These are phyloP conservation scores for Wickerhamomyces silvicola DNA, from an alignment of 805 yeast species.

Conservation along the genomic window DNA sequence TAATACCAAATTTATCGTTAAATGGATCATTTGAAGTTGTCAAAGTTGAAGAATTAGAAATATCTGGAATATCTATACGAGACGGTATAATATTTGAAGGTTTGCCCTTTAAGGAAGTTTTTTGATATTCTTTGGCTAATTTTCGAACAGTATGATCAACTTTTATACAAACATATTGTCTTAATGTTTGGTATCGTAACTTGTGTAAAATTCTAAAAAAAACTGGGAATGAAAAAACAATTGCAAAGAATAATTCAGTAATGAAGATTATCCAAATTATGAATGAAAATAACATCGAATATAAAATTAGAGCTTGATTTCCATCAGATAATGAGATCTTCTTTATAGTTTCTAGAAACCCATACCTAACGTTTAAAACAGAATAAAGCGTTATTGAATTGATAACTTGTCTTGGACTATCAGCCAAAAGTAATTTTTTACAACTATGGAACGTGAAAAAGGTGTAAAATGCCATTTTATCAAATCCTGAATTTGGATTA, in stretches of 20 bases:
- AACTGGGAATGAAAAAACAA: slow-evolving; percentile 46
- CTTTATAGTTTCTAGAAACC: slow-evolving; percentile 37
- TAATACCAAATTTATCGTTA: too few relatives aligned
- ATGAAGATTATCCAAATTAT: slow-evolving; percentile 68
- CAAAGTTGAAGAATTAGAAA: not conserved
- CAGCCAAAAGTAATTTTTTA: slow-evolving; percentile 61
- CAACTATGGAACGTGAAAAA: slow-evolving; percentile 62
- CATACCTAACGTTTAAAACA: slow-evolving; percentile 31
- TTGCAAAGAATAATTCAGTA: slow-evolving; percentile 46
- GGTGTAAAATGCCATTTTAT: slow-evolving; percentile 59
- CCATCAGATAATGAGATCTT: slow-evolving; percentile 54
- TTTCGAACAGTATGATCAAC: slow-evolving; percentile 52
- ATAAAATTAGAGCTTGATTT: slow-evolving; percentile 62
- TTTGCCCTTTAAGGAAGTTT: slow-evolving; percentile 24
- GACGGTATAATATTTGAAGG: slow-evolving; percentile 21
- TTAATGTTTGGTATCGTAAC: slow-evolving; percentile 36
- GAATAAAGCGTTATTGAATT: slow-evolving; percentile 68
- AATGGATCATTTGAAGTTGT: too few relatives aligned
- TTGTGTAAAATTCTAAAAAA: slow-evolving; percentile 36
- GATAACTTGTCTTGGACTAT: slow-evolving; percentile 81
- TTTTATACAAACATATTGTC: slow-evolving; percentile 53
- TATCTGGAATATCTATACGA: slow-evolving; percentile 1
- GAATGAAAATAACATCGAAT: slow-evolving; percentile 72
- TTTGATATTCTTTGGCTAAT: slow-evolving; percentile 37
- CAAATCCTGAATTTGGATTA: slow-evolving; percentile 57